Percentiles rank a stretch among this genome's conserved stretches.
phyloP scores from a whole-genome alignment of 2,329 filamentous ascomycete species.

The Aspergillus tamarii region DNA sequence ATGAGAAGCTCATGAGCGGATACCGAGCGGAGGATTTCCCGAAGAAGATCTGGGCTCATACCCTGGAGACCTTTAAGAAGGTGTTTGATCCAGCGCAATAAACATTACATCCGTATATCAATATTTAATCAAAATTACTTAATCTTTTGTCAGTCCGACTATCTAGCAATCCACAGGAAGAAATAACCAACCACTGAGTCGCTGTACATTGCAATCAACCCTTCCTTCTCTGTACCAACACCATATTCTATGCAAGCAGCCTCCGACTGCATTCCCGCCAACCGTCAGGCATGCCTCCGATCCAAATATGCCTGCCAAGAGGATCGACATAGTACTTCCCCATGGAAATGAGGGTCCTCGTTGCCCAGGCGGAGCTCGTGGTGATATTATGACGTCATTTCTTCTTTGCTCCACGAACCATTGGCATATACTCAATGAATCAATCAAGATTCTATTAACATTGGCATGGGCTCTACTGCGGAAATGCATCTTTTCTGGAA shows the following conservation, averaged over 20 bases:
- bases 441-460: too few species aligned
- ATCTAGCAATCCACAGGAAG: too few species aligned
- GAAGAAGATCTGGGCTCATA: slow-evolving; percentile 38
- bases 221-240: neutral
- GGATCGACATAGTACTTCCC: neutral
- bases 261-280: neutral
- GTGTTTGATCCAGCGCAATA: slow-evolving; percentile 11
- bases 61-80: slow-evolving; percentile 25
- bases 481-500: neutral
- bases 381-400: neutral
- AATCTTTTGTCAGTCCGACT: neutral
- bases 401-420: too few species aligned
- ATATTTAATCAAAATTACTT: neutral
- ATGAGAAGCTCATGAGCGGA: slow-evolving; percentile 28
- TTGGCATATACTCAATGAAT: neutral
- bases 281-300: too few species aligned
- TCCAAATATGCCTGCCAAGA: neutral
- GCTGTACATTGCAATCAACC: neutral
- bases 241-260: too few species aligned
- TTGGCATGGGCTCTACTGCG: too few species aligned
- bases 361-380: neutral
- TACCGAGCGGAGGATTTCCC: slow-evolving; percentile 33
- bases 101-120: neutral
- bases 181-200: too few species aligned
- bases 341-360: neutral